Evolutionary conservation across 371 early-diverging fungal species (phyloP), one percentile per base, ranked within the genome.

Genomic region (Syncephalastrum monosporum): DNA sequence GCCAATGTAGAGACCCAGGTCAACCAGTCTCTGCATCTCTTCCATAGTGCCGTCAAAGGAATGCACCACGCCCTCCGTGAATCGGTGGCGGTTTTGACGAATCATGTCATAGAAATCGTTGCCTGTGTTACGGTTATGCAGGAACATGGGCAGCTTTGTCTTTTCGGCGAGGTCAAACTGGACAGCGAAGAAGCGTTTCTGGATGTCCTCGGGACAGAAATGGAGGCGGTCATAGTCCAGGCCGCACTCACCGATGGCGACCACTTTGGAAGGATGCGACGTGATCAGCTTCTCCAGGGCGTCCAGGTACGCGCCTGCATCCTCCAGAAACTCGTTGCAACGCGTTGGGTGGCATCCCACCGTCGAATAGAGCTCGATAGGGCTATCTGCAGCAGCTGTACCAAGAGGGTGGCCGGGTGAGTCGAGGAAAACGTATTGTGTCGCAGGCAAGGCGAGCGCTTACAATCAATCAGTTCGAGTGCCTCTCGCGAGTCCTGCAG

Each of bases 241-340:
- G 14, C 97, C 97, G 59, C 92, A 93, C 66, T 96, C 97, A 41
- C 97, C 97, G 63, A 96, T 84, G 4, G 96, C 97, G 2, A 92
- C 89, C 0, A 96, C 79, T 29, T 79, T 42, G 8, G 17, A 77
- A 17, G 68, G 60, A 25, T 77, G 65, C 3, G 57, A 61, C 3
- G 64, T 59, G 41, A 77, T 72, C 13, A 90, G 55, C 10, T 79
- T 61, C 6, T 74, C 64, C 24, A 90, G 69, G 12, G 64, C 72
- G 4, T 71, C 61, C 27, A 81, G 81, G 58, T 92, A 94, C 7
- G 29, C 29, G 6, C 6, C 4, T 29, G 29, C 29, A 1, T 58
- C 81, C 0, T 57, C 38, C n/a, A 85, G 81, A 57, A 92, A 90
- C 52, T 94, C 94, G 4, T 65, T 55, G 65, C 85, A 86, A 21